Evolutionary conservation across 176 grass and related monocot genomes (phyloP).

Genomic region (Poa pratensis): DNA sequence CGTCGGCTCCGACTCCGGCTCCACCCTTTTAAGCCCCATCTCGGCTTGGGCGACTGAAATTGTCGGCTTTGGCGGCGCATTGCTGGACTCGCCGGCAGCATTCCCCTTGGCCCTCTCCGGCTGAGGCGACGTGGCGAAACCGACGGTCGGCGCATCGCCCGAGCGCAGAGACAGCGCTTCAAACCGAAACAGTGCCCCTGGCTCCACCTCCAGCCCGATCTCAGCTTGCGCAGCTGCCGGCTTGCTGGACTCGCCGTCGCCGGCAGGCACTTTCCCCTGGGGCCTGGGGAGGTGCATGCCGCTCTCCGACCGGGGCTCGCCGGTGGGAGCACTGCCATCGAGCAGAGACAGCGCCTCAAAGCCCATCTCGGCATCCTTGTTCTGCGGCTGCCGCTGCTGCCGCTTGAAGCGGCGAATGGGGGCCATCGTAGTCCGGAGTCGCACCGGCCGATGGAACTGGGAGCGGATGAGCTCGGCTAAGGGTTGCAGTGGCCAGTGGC

Average conservation of each 20-base stretch:
- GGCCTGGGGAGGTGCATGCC: not conserved
- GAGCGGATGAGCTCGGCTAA: not conserved
- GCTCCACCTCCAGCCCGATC: too few relatives aligned
- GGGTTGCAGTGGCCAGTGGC: not conserved
- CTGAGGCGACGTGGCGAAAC: too few relatives aligned
- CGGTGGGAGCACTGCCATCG: not conserved
- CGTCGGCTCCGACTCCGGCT: too few relatives aligned
- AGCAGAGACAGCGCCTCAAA: not conserved
- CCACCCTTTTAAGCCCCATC: too few relatives aligned
- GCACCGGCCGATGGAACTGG: too few relatives aligned
- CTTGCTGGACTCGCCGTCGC: not conserved
- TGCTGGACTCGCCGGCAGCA: too few relatives aligned
- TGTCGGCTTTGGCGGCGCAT: too few relatives aligned
- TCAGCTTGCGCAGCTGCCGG: not conserved
- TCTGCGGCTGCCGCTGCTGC: not conserved
- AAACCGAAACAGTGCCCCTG: too few relatives aligned
- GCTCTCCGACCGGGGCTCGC: not conserved
- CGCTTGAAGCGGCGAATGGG: not conserved
- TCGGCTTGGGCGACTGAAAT: too few relatives aligned
- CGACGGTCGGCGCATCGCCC: too few relatives aligned
- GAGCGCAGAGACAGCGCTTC: too few relatives aligned
- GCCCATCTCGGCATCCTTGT: not conserved
- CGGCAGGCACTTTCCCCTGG: not conserved
- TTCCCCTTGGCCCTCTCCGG: too few relatives aligned
- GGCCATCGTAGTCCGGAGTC: not conserved